phyloP scores from a whole-genome alignment of 2,329 filamentous ascomycete species.

The Metarhizium guizhouense region DNA sequence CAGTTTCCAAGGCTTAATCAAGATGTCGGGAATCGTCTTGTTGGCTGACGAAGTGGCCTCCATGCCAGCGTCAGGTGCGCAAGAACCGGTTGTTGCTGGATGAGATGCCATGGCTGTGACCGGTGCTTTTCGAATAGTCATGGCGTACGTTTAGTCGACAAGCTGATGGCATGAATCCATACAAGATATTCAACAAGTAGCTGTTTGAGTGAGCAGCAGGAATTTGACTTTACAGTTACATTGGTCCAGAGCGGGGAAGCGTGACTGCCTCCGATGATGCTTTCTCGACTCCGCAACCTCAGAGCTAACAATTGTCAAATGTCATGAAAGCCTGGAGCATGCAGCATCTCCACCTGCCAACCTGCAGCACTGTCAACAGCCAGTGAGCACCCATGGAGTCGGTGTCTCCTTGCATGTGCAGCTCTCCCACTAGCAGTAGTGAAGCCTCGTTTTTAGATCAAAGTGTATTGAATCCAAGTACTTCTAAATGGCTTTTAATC shows the following conservation, averaged over 20 bases:
- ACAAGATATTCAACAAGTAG: neutral
- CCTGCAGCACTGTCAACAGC: neutral
- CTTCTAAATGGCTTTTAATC: too few species aligned
- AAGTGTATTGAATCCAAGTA: neutral
- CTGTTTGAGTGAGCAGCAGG: too few species aligned
- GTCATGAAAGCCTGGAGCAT: neutral
- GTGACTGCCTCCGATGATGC: neutral
- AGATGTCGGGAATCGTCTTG: slow-evolving; percentile 2
- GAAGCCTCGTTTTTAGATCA: neutral
- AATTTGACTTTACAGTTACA: too few species aligned
- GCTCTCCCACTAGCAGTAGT: too few species aligned
- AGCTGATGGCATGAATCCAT: neutral
- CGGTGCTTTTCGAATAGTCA: neutral
- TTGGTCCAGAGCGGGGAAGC: neutral
- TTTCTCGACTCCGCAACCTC: too few species aligned
- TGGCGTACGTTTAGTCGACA: neutral
- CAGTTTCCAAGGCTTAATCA: slow-evolving; percentile 27
- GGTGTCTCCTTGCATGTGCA: too few species aligned
- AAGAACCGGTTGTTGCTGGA: neutral
- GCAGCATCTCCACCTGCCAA: too few species aligned
- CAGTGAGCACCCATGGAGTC: neutral
- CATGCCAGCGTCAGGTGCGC: neutral
- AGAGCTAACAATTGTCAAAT: neutral
- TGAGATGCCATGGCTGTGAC: neutral
- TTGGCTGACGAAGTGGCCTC: neutral